Conservation (phyloP, 176 grass and related monocot species). For the Avena sativa region DNA sequence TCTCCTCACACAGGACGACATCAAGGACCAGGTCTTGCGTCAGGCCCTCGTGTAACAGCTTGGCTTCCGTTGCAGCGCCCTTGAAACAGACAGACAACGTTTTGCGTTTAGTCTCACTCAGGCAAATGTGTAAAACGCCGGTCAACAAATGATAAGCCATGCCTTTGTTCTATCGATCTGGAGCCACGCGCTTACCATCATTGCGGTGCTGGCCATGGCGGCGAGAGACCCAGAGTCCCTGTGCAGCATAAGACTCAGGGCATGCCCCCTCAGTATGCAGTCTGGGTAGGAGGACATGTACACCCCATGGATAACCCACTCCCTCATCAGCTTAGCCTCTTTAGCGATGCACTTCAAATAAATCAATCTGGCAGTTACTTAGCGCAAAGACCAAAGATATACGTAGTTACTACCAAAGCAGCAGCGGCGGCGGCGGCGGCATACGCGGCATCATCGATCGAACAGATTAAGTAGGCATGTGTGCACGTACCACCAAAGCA, state of each 20-base stretch:
- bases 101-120: neutral
- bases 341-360: neutral
- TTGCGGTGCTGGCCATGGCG: neutral
- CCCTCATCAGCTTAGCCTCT: neutral
- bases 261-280: neutral
- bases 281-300: neutral
- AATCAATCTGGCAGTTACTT: neutral
- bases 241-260: constrained; percentile 4
- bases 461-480: neutral
- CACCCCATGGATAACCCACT: neutral
- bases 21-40: neutral
- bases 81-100: neutral
- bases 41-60: neutral
- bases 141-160: no score
- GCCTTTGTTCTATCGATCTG: no score
- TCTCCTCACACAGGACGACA: neutral
- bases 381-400: neutral
- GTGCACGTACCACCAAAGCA: neutral
- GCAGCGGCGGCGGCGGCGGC: no score
- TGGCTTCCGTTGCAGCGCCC: neutral
- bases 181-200: neutral
- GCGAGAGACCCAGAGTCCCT: neutral
- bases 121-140: neutral
- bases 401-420: neutral
- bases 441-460: no score